Base-by-base conservation (phyloP, 2,329 filamentous ascomycete species). In the Exophiala spinifera region DNA sequence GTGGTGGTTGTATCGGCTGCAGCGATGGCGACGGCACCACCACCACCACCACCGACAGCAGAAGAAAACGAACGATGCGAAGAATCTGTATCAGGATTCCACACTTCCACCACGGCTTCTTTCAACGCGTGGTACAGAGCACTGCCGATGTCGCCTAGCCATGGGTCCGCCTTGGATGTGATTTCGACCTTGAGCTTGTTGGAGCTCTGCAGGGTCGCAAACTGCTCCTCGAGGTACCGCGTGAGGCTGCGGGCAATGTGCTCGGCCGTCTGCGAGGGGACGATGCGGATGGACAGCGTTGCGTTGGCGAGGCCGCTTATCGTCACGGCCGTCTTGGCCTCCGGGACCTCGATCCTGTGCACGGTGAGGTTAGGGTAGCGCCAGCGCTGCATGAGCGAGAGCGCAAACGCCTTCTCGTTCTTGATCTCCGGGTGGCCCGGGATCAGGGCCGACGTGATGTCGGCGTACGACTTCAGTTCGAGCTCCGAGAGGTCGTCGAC, bases 341-440 rank as follows among this genome's bases (percentile, higher is more conserved):
- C 92, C 0, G 91, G 96, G 0, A 92, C 91, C 65, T 95, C 90
- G 70, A 97, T 91, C 6, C 89, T 83, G 72, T 99, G 94, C 40
- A 97, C 88, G 0, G 94, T 97, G 49, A 99, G 76, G 46, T 95
- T 96, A 0, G 94, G 91, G 66, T 97, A 91, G 19, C 94, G 85
- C 94, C 94, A 99, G 53, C 91, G 83, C 10, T 91, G 88, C 87
- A 96, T 95, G 4, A 99, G 79, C 1, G 87, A 91, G 34, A 84
- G 79, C 56, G 92, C 91, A 44, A 97, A 82, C n/a, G 81, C 80
- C 5, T 87, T 81, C 0, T 86, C 79, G 1, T 82, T 75, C 10
- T 80, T 77, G 4, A 85, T 79, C 43, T 81, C 76, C 1, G 88
- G 84, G 63, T 88, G 88, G 51, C 86, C 84, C 14, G 82, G 81